Base-by-base conservation (phyloP, 2,329 filamentous ascomycete genomes). In the Ceratocystis albifundus region DNA sequence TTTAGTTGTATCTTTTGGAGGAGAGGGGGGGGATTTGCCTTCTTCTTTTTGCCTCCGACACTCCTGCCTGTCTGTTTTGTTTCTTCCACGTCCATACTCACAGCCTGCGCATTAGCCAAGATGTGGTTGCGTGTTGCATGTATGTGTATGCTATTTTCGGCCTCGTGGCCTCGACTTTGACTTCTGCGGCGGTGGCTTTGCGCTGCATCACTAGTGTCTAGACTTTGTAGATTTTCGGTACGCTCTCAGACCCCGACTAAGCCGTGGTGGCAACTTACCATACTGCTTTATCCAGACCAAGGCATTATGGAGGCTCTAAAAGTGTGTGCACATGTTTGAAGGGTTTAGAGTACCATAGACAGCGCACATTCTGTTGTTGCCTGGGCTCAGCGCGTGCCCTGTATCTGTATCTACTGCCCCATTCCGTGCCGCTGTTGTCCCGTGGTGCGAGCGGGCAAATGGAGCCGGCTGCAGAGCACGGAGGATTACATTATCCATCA, bases 211-310 rank as follows among this genome's bases (percentile, higher is more conserved):
- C 32, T n/a, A 17, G 55, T 36, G 28, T 59, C 55, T 36, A 59
- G 55, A 59, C 55, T 20, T 30, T 36, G 15, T 59, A 17, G 48
- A 10, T n/a, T 36, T 20, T 36, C 25, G 7, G 55, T 25, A 59
- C 25, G 55, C 55, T 30, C 55, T 59, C 30, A n/a, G 55, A 59
- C 55, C n/a, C 28, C n/a, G 55, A 22, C 55, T 30, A 59, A 59
- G 55, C 8, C 10, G 55, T 36, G 36, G 36, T 12, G 55, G 28
- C 55, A 59, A 59, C 55, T 36, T 59, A 28, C 36, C 36, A 3
- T 41, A 30, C 55, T 59, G 55, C 17, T 59, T 32, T 28, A 59
- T 5, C 55, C 55, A 59, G 32, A 17, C 55, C 53, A 59, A 59
- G 55, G 7, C 55, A 25, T 59, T 17, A 15, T 7, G 10, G n/a